Percentiles rank a stretch among this genome's conserved stretches.
Evolutionary conservation across 176 grass and related monocot species (phyloP).

Genomic region (Oryza meyeriana): DNA sequence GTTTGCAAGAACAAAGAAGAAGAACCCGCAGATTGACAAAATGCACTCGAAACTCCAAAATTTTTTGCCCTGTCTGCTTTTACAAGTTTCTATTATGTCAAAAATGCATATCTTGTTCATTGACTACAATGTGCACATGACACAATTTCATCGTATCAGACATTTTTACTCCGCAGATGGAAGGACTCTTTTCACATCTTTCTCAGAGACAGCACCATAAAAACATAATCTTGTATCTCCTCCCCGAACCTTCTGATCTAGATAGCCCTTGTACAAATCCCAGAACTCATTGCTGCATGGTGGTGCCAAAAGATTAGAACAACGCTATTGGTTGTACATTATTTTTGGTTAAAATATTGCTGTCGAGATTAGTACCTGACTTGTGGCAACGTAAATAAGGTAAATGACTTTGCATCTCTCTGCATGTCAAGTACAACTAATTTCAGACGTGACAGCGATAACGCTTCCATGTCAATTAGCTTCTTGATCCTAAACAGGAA

Average conservation of each 20-base stretch:
- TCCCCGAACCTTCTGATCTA: slow-evolving; percentile 56
- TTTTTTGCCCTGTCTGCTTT: not conserved
- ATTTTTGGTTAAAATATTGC: slow-evolving; percentile 4
- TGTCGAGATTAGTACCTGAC: slow-evolving; percentile 55
- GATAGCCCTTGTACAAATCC: slow-evolving; percentile 79
- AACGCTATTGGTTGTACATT: not conserved
- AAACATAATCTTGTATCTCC: slow-evolving; percentile 71
- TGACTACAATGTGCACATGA: not conserved
- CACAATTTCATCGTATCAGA: not conserved
- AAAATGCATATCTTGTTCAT: not conserved
- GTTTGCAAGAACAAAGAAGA: not conserved
- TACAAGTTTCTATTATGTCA: not conserved
- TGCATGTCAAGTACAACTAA: slow-evolving; percentile 84
- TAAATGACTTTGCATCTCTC: slow-evolving; percentile 86
- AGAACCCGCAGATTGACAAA: not conserved
- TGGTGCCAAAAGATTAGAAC: not conserved
- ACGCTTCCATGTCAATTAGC: slow-evolving; percentile 82
- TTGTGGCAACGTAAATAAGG: slow-evolving; percentile 89
- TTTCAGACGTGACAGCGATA: slow-evolving; percentile 71
- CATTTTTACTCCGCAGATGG: slow-evolving; percentile 36
- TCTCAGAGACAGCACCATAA: slow-evolving; percentile 69
- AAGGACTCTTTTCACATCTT: slow-evolving; percentile 58
- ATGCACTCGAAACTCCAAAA: slow-evolving; percentile 2
- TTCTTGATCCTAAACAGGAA: slow-evolving; percentile 80
- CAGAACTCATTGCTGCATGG: slow-evolving; percentile 79